These are phyloP conservation scores for Hanseniaspora meyeri DNA, from an alignment of 805 yeast species.

Conservation along the genomic window DNA sequence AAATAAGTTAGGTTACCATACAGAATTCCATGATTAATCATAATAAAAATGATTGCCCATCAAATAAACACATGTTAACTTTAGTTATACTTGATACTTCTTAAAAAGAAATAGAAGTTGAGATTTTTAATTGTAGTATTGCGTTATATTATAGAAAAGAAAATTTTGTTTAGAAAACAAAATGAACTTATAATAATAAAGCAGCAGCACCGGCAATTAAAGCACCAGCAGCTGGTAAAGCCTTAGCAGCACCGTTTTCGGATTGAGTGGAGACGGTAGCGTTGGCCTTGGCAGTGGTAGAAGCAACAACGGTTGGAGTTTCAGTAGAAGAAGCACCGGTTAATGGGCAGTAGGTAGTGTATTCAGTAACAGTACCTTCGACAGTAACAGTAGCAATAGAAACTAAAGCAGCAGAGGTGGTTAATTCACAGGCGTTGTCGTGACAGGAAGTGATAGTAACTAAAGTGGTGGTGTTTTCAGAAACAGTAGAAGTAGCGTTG, in stretches of 20 bases:
- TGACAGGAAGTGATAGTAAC: slow-evolving; percentile 30
- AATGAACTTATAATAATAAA: slow-evolving; percentile 32
- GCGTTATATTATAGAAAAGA: not conserved
- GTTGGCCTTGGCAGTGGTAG: not conserved
- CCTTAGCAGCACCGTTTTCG: slow-evolving; percentile 34
- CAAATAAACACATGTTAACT: slow-evolving; percentile 10
- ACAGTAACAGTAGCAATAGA: slow-evolving; percentile 29
- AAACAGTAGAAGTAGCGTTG: slow-evolving; percentile 20
- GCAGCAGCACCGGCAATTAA: slow-evolving; percentile 50
- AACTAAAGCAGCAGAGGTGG: slow-evolving; percentile 27
- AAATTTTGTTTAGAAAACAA: not conserved
- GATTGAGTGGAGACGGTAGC: slow-evolving; percentile 22
- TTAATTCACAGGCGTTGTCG: slow-evolving; percentile 25
- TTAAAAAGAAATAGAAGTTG: not conserved
- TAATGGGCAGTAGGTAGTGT: slow-evolving; percentile 29
- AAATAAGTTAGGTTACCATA: slow-evolving; percentile 10
- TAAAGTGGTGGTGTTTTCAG: slow-evolving; percentile 24
- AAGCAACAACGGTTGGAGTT: slow-evolving; percentile 15
- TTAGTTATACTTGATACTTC: not conserved
- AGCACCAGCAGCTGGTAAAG: slow-evolving; percentile 38
- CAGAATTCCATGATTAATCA: slow-evolving; percentile 12
- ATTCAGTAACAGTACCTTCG: slow-evolving; percentile 28
- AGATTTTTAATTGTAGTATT: not conserved
- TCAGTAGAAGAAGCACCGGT: slow-evolving; percentile 13
- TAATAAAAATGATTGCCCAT: slow-evolving; percentile 9